Evolutionary conservation across 495 filamentous ascomycete species (phyloP).

Genomic region (Cercophora sp.): DNA sequence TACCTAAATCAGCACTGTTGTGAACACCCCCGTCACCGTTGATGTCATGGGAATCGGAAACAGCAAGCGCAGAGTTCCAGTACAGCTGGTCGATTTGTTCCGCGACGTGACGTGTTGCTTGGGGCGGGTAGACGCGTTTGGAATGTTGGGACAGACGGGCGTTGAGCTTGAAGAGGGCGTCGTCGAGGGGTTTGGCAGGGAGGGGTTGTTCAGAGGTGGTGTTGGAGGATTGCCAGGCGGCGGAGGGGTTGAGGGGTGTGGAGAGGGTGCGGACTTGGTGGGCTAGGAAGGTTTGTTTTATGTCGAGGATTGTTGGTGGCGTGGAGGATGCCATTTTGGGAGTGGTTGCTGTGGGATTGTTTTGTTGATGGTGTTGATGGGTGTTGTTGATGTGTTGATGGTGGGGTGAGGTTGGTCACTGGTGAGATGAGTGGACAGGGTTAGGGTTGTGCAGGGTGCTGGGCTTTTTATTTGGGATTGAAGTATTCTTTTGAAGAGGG

Average conservation of each 20-base stretch:
- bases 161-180: conserved; percentile 56
- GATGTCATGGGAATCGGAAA: conserved; percentile 40
- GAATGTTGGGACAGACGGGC: conserved; percentile 63
- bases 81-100: conserved; percentile 78
- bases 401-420: background rate
- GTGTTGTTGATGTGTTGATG: background rate
- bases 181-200: conserved; percentile 47
- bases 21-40: conserved; percentile 34
- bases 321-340: too few species aligned
- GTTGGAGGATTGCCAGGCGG: conserved; percentile 52
- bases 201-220: conserved; percentile 48
- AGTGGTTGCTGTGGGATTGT: background rate
- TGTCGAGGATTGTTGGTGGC: conserved; percentile 52
- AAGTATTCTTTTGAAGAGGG: background rate
- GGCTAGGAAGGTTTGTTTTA: conserved; percentile 62
- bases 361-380: background rate
- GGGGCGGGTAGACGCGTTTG: conserved; percentile 66
- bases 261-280: conserved; percentile 60
- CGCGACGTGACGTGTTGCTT: conserved; percentile 73
- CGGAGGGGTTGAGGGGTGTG: conserved; percentile 51
- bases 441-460: too few species aligned
- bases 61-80: conserved; percentile 47
- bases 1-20: conserved; percentile 39
- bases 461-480: too few species aligned
- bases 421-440: background rate